Base-by-base conservation (phyloP, 139 green algal species). In the Zygnema cylindricum region DNA sequence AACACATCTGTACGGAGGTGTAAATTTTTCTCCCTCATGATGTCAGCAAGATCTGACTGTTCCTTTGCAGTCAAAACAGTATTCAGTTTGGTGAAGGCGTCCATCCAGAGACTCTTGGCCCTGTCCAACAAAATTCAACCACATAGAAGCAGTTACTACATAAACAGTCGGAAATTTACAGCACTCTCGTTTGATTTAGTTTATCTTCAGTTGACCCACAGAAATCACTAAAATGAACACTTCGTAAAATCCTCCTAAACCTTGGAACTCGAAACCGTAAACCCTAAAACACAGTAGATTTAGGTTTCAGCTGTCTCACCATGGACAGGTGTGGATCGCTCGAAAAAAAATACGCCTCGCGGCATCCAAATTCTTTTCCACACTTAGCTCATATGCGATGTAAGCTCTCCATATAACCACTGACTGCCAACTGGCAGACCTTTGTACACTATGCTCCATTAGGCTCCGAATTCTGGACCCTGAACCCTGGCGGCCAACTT, bases 101-200 rank as follows among this genome's bases (percentile, higher is more conserved):
- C 91, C 84, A 97, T 69, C 95, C 95, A 98, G 40, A 98, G 55
- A 1, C 75, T 85, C 91, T 98, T 98, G 55, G 77, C 89, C 84
- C 75, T 90, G 76, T 3, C n/a, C n/a, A n/a, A n/a, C n/a, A n/a
- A n/a, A n/a, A n/a, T n/a, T n/a, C n/a, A n/a, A n/a, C n/a, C n/a
- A n/a, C n/a, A n/a, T n/a, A n/a, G n/a, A n/a, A n/a, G n/a, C n/a
- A n/a, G n/a, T n/a, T n/a, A n/a, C n/a, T n/a, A n/a, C n/a, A n/a
- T n/a, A n/a, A n/a, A n/a, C n/a, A n/a, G n/a, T n/a, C n/a, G n/a
- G n/a, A n/a, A n/a, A n/a, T n/a, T n/a, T n/a, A n/a, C n/a, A n/a
- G n/a, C n/a, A n/a, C n/a, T n/a, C n/a, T n/a, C n/a, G n/a, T n/a
- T n/a, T n/a, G n/a, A n/a, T n/a, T n/a, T n/a, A n/a, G n/a, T n/a